These are phyloP conservation scores for Persicaria maculosa DNA, from an alignment of 148 eudicot species.

Conservation along the genomic window DNA sequence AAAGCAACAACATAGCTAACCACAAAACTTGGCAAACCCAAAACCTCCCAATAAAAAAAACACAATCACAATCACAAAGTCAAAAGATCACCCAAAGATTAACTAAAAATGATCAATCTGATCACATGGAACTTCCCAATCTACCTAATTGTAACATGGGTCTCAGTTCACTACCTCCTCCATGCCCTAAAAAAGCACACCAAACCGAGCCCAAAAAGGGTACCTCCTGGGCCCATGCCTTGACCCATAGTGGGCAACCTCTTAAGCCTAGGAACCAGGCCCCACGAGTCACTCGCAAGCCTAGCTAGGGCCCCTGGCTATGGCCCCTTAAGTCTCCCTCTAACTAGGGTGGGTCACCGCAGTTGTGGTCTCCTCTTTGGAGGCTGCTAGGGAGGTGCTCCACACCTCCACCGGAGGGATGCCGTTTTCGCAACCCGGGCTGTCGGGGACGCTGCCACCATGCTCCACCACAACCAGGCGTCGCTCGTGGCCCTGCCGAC, in stretches of 20 bases:
- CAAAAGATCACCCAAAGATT: neutral
- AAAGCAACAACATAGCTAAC: neutral
- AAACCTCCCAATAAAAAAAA: neutral
- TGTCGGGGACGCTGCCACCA: neutral
- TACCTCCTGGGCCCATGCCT: neutral
- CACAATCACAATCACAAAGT: neutral
- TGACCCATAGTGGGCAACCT: neutral
- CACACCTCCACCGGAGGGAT: neutral
- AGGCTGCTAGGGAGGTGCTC: neutral
- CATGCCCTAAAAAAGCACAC: neutral
- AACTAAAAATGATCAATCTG: neutral
- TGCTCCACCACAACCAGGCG: neutral
- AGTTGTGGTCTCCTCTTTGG: neutral
- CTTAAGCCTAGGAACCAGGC: neutral
- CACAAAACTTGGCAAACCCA: neutral
- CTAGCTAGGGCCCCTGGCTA: neutral
- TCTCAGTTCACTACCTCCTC: neutral
- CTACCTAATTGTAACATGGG: neutral
- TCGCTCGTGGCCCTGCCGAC: neutral
- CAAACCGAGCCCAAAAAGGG: neutral
- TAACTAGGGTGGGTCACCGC: neutral
- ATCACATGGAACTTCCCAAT: neutral
- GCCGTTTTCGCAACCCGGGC: neutral
- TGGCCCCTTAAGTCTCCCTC: neutral
- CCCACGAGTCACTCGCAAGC: neutral